These are phyloP conservation scores for Aspergillus puulaauensis DNA, from an alignment of 2,329 filamentous ascomycete species.

Conservation along the genomic window DNA sequence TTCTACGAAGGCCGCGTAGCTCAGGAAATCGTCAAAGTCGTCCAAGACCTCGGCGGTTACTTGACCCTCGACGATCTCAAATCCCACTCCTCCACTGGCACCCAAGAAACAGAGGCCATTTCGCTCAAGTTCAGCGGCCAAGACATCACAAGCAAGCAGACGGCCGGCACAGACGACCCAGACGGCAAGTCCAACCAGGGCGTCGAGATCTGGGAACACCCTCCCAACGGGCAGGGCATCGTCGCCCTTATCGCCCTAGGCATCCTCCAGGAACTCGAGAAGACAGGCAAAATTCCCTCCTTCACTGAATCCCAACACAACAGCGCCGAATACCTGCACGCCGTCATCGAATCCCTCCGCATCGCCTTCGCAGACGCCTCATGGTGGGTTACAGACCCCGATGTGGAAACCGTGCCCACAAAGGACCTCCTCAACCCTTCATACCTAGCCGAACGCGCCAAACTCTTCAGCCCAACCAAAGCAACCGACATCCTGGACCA, in stretches of 20 bases:
- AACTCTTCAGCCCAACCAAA: slow-evolving; percentile 59
- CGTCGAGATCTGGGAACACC: slow-evolving; percentile 92
- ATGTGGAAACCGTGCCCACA: slow-evolving; percentile 67
- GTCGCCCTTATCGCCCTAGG: slow-evolving; percentile 92
- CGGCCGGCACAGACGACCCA: slow-evolving; percentile 45
- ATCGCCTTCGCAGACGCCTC: slow-evolving; percentile 86
- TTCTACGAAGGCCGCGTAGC: slow-evolving; percentile 88
- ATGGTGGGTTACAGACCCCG: slow-evolving; percentile 89
- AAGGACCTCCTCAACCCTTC: slow-evolving; percentile 66
- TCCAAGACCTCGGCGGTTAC: slow-evolving; percentile 72
- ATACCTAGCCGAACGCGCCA: slow-evolving; percentile 71
- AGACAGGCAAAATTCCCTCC: slow-evolving; percentile 68
- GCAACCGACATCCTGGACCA: slow-evolving; percentile 59
- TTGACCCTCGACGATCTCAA: slow-evolving; percentile 77
- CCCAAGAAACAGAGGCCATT: slow-evolving; percentile 80
- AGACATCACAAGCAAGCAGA: slow-evolving; percentile 50
- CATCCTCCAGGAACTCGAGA: slow-evolving; percentile 83
- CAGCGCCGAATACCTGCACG: slow-evolving; percentile 76
- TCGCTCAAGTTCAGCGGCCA: slow-evolving; percentile 75
- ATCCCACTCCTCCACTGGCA: slow-evolving; percentile 70
- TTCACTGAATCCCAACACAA: slow-evolving; percentile 77
- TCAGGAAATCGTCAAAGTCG: slow-evolving; percentile 74
- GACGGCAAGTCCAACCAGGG: slow-evolving; percentile 44
- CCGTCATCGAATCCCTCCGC: slow-evolving; percentile 80
- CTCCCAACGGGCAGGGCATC: slow-evolving; percentile 93